Percentiles rank a stretch among this genome's conserved stretches.
These are phyloP conservation scores for Colletotrichum godetiae DNA, from an alignment of 2,329 filamentous ascomycete species.

Conservation along the genomic window DNA sequence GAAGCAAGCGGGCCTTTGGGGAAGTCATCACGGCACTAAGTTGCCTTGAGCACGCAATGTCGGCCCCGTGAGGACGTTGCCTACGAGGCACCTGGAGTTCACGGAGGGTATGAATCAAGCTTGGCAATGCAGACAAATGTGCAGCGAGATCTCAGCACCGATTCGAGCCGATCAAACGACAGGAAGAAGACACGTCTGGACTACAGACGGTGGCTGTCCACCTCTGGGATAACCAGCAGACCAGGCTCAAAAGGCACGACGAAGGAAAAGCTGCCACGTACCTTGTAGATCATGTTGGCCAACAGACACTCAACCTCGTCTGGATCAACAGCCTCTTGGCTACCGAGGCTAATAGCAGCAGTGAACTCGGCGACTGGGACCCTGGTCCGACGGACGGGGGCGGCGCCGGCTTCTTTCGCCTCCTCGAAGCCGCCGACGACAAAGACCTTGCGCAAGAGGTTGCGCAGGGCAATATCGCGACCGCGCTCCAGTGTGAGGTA, in stretches of 20 bases:
- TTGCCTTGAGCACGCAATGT: slow-evolving; percentile 3
- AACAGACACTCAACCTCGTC: slow-evolving; percentile 97
- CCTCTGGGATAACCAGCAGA: neutral
- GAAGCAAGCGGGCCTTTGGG: neutral
- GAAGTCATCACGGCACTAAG: neutral
- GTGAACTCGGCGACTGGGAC: slow-evolving; percentile 87
- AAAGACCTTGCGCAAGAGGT: slow-evolving; percentile 92
- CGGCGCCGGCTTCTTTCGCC: slow-evolving; percentile 73
- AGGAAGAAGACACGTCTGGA: neutral
- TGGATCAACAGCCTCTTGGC: slow-evolving; percentile 75
- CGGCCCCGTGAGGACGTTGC: slow-evolving; percentile 8
- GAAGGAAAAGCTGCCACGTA: slow-evolving; percentile 53
- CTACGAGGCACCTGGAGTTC: slow-evolving; percentile 6
- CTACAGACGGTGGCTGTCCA: neutral
- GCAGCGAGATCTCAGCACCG: neutral
- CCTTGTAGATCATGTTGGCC: slow-evolving; percentile 99
- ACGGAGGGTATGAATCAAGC: neutral
- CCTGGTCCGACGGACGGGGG: slow-evolving; percentile 76
- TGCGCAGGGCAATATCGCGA: slow-evolving; percentile 90
- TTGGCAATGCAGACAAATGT: neutral
- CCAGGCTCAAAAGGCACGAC: neutral
- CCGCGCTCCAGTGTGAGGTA: slow-evolving; percentile 94
- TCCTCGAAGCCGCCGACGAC: slow-evolving; percentile 85
- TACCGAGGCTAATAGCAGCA: slow-evolving; percentile 82
- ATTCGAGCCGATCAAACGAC: neutral